Evolutionary conservation across 306 rosid genomes (phyloP).

Genomic region (Cyamopsis tetragonoloba): DNA sequence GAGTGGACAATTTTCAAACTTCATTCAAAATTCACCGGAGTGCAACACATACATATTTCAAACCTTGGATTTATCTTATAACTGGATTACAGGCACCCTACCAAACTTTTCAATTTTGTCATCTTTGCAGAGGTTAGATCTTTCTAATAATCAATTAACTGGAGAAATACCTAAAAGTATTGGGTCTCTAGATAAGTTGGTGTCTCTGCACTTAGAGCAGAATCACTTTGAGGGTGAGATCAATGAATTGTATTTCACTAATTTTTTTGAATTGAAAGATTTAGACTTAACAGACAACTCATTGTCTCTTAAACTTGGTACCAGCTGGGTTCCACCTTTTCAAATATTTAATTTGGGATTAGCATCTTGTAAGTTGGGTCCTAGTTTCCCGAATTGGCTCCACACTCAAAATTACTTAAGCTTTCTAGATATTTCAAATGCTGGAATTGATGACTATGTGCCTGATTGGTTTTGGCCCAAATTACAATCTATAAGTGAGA

Average conservation of each 20-base stretch:
- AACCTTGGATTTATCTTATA: background rate
- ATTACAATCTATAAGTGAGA: accelerated
- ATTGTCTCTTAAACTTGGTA: background rate
- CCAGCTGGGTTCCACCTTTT: conserved; percentile 13
- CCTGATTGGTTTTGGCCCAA: conserved; percentile 16
- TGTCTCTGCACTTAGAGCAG: accelerated
- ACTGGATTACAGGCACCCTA: background rate
- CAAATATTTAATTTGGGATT: accelerated
- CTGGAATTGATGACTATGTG: background rate
- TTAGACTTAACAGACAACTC: background rate
- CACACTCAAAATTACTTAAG: accelerated
- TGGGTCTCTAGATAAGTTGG: background rate
- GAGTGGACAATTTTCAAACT: background rate
- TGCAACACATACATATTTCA: background rate
- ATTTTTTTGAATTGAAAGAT: accelerated
- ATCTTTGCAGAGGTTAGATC: too few relatives aligned
- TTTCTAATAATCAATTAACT: too few relatives aligned
- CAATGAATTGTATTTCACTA: background rate
- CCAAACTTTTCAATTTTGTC: too few relatives aligned
- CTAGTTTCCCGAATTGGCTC: conserved; percentile 15
- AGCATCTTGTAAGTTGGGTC: conserved; percentile 24
- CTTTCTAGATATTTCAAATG: background rate
- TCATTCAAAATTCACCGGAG: background rate
- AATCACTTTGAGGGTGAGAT: conserved; percentile 8
- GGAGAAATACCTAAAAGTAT: conserved; percentile 11